Conservation (phyloP, 2,329 filamentous ascomycete species). For the Epichloe scottii region DNA sequence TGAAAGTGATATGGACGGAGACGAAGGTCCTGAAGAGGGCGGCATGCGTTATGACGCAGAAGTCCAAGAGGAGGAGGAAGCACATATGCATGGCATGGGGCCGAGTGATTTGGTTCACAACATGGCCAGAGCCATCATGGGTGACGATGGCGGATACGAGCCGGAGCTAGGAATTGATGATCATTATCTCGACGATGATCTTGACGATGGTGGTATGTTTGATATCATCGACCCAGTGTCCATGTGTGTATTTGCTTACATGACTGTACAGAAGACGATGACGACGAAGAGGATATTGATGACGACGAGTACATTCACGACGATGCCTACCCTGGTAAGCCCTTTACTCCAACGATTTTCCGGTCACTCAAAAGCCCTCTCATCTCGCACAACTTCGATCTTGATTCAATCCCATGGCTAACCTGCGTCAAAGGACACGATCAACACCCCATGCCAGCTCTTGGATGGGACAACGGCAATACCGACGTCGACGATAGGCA, state of each 20-base stretch:
- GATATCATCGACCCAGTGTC: neutral
- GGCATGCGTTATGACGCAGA: constrained; percentile 43
- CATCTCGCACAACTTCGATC: neutral
- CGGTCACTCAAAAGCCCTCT: neutral
- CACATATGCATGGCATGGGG: constrained; percentile 32
- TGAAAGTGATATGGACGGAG: constrained; percentile 44
- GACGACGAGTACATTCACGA: constrained; percentile 54
- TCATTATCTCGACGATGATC: constrained; percentile 39
- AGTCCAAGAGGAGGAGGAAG: constrained; percentile 42
- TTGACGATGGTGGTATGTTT: constrained; percentile 46
- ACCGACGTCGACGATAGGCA: constrained; percentile 37
- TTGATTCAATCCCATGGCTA: neutral
- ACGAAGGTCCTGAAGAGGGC: constrained; percentile 38
- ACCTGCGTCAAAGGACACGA: constrained; percentile 3
- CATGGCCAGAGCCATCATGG: constrained; percentile 43
- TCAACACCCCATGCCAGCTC: constrained; percentile 30
- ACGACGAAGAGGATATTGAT: constrained; percentile 60
- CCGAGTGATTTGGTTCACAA: constrained; percentile 35
- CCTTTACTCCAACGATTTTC: neutral
- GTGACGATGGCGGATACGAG: constrained; percentile 37
- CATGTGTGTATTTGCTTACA: neutral
- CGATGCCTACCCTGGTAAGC: constrained; percentile 45
- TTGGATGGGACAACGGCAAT: constrained; percentile 46
- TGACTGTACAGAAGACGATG: constrained; percentile 30
- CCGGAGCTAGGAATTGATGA: constrained; percentile 40